These are phyloP conservation scores for Coniella vitis DNA, from an alignment of 2,329 filamentous ascomycete genomes.

Conservation along the genomic window DNA sequence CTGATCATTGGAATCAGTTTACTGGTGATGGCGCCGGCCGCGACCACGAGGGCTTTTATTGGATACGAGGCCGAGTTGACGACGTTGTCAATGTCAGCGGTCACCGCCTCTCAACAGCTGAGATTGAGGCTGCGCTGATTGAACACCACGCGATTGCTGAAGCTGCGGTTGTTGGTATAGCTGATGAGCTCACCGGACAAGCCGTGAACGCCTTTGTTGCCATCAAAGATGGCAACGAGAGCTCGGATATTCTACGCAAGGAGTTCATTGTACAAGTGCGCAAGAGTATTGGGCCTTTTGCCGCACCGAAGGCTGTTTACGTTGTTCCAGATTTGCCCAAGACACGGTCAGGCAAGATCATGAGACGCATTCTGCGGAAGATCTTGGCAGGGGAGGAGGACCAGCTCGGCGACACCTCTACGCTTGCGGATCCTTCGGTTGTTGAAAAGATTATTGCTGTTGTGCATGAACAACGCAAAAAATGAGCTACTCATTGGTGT, in stretches of 20 bases:
- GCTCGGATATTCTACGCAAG: slow-evolving; percentile 76
- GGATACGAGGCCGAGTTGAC: slow-evolving; percentile 97
- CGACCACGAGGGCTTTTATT: slow-evolving; percentile 98
- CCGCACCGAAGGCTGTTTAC: slow-evolving; percentile 88
- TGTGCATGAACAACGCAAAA: slow-evolving; percentile 60
- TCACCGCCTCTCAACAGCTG: slow-evolving; percentile 90
- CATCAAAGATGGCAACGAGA: slow-evolving; percentile 77
- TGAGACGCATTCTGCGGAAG: slow-evolving; percentile 95
- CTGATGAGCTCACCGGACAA: slow-evolving; percentile 92
- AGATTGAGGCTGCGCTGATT: slow-evolving; percentile 94
- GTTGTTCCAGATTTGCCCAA: slow-evolving; percentile 92
- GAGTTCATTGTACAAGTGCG: slow-evolving; percentile 91
- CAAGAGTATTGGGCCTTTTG: slow-evolving; percentile 96
- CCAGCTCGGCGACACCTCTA: slow-evolving; percentile 87
- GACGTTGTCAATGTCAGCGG: slow-evolving; percentile 98
- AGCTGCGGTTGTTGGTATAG: slow-evolving; percentile 87
- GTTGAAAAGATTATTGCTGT: slow-evolving; percentile 83
- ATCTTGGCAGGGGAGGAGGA: slow-evolving; percentile 96
- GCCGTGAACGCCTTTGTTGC: slow-evolving; percentile 95
- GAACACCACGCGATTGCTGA: slow-evolving; percentile 88
- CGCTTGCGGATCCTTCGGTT: slow-evolving; percentile 84
- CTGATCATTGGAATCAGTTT: slow-evolving; percentile 47
- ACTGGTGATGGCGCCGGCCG: slow-evolving; percentile 90
- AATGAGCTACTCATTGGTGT: slow-evolving; percentile 28
- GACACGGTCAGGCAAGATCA: slow-evolving; percentile 97